A percentile compares a stretch with the other conserved stretches of the same genome.
phyloP scores from a whole-genome alignment of 2,329 filamentous ascomycete genomes.

The Trichoderma koningii region DNA sequence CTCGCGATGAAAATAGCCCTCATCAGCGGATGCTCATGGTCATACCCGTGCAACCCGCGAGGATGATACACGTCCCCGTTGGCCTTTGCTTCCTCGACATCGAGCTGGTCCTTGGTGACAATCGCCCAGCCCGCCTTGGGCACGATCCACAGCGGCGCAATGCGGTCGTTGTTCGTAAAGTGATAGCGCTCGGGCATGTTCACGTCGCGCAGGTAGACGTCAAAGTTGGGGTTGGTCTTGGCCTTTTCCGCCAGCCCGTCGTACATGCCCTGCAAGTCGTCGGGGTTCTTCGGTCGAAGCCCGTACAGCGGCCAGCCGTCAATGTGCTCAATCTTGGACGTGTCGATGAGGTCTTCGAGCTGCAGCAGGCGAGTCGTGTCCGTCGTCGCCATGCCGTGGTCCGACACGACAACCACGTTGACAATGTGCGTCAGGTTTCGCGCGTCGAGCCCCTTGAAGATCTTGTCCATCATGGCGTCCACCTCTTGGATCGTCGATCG shows the following conservation, averaged over 20 bases:
- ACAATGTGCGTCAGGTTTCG: constrained; percentile 88
- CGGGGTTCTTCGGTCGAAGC: constrained; percentile 72
- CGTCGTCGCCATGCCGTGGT: constrained; percentile 98
- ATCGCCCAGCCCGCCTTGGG: constrained; percentile 93
- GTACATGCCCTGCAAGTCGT: constrained; percentile 69
- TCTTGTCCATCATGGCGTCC: constrained; percentile 75
- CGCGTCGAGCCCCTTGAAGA: constrained; percentile 74
- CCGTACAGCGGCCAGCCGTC: constrained; percentile 96
- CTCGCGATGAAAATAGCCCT: constrained; percentile 90
- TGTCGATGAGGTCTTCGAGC: constrained; percentile 84
- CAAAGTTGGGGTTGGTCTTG: constrained; percentile 67
- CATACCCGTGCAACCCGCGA: constrained; percentile 87
- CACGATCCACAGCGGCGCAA: constrained; percentile 92
- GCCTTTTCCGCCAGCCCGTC: constrained; percentile 59
- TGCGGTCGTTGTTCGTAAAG: constrained; percentile 83
- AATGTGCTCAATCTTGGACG: constrained; percentile 73
- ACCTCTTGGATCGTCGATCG: constrained; percentile 73
- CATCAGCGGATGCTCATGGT: constrained; percentile 94
- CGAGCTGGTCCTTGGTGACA: constrained; percentile 76
- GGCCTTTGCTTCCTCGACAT: constrained; percentile 65
- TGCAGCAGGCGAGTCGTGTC: constrained; percentile 79
- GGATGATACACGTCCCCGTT: constrained; percentile 73
- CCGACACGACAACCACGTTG: constrained; percentile 93
- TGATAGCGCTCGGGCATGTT: constrained; percentile 94
- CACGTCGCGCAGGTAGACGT: constrained; percentile 82